phyloP scores from a whole-genome alignment of 768 basidiomycete genomes.

The Russula dissimulans region DNA sequence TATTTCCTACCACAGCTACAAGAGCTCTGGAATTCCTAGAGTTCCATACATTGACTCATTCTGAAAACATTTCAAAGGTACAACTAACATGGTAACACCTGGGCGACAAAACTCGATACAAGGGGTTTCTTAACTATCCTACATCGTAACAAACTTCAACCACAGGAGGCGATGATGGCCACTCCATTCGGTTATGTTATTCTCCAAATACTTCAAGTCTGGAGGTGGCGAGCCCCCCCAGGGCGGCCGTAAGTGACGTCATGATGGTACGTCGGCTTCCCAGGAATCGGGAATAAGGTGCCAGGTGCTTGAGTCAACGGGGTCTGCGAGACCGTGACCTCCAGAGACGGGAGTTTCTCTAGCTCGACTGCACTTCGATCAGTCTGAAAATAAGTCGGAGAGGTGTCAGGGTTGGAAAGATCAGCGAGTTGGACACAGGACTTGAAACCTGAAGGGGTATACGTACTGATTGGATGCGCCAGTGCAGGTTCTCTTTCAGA shows the following conservation, averaged over 20 bases:
- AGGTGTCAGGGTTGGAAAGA: background rate
- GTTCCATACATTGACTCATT: too few relatives aligned
- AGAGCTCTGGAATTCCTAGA: too few relatives aligned
- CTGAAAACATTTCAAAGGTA: too few relatives aligned
- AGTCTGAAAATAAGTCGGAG: background rate
- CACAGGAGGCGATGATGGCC: background rate
- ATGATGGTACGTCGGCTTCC: conserved; percentile 1
- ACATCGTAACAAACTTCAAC: background rate
- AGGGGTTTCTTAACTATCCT: background rate
- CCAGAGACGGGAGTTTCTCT: conserved; percentile 8
- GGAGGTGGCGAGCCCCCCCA: conserved; percentile 1
- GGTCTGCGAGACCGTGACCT: conserved; percentile 9
- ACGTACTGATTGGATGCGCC: conserved; percentile 26
- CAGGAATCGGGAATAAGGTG: conserved; percentile 6
- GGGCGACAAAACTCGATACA: too few relatives aligned
- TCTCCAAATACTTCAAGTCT: background rate
- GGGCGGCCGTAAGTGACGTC: conserved; percentile 7
- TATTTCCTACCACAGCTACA: too few relatives aligned
- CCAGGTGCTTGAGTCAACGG: background rate
- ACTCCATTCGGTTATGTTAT: background rate
- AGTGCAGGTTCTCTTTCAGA: conserved; percentile 31
- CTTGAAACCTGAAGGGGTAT: too few relatives aligned
- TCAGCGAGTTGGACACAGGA: too few relatives aligned
- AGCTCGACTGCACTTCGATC: background rate
- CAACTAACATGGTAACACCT: too few relatives aligned